Evolutionary conservation across 2,329 filamentous ascomycete genomes (phyloP).

Genomic region (Penicillium sumatraense): DNA sequence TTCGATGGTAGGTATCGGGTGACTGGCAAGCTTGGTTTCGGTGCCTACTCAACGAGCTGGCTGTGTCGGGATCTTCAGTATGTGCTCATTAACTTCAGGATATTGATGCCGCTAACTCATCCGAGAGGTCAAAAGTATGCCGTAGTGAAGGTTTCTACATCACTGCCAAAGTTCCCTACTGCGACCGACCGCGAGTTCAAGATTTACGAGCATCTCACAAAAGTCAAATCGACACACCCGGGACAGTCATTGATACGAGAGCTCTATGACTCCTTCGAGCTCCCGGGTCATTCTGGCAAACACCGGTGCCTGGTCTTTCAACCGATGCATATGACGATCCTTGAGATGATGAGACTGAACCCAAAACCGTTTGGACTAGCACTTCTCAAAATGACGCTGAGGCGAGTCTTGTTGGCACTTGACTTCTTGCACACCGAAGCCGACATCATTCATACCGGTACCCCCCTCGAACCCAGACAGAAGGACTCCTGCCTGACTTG

Average conservation of each 20-base stretch:
- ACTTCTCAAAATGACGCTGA: constrained; percentile 36
- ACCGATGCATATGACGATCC: constrained; percentile 35
- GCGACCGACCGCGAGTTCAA: constrained; percentile 30
- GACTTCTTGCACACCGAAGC: constrained; percentile 43
- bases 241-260: constrained; percentile 32
- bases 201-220: constrained; percentile 32
- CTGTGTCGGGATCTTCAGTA: constrained; percentile 6
- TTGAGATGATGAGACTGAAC: constrained; percentile 37
- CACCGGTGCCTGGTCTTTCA: constrained; percentile 37
- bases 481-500: neutral
- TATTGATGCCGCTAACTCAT: constrained; percentile 1
- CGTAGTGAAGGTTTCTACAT: constrained; percentile 38
- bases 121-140: constrained; percentile 31
- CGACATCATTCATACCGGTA: constrained; percentile 39
- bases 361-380: constrained; percentile 28
- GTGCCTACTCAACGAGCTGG: constrained; percentile 9
- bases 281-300: constrained; percentile 26
- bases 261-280: constrained; percentile 37
- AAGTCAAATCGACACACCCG: constrained; percentile 29
- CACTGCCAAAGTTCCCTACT: constrained; percentile 19
- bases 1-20: constrained; percentile 1
- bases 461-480: neutral
- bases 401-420: constrained; percentile 38
- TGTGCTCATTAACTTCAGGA: too few relatives aligned
- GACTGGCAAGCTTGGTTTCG: constrained; percentile 7